Evolutionary conservation across 2,329 filamentous ascomycete species (phyloP), one percentile per base, ranked within the genome.

Genomic region (Zopfia rhizophila): DNA sequence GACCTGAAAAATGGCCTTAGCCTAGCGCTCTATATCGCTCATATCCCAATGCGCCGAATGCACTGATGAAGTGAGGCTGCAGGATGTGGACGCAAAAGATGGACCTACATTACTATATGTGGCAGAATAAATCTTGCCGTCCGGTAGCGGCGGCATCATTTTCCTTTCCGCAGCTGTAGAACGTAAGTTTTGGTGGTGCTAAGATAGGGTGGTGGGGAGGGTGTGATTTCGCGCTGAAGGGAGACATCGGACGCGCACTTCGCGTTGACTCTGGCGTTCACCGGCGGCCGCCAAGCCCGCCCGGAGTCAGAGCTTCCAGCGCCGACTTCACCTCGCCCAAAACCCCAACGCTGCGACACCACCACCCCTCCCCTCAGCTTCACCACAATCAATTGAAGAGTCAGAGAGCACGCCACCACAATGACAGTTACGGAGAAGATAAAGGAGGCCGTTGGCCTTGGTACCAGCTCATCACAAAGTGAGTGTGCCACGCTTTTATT

Each of bases 81-180:
- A 18, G 38, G 23, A 21, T 24, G 38, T 17, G 23, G 16, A 14
- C 22, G 35, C 1, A 21, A 14, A 22, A 12, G 32, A 17, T 8
- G 21, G 13, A 35, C 41, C 53, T 63, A 82, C 81, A 77, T 81
- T 85, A 68, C 83, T 86, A 63, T 87, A 87, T 7, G 83, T 86
- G 45, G 83, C 84, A 66, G 82, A 83, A 68, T 85, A 87, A 47
- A 86, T 81, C 51, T 77, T 78, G 62, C 70, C 65, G 57, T 69
- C 67, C 19, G 65, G 65, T 51, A 65, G 60, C 25, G 66, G 63
- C 10, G 69, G 67, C 70, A 73, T 75, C 52, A 54, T 68, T 27
- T 11, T 12, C 16, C 18, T 32, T n/a, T 19, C 13, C 14, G 49
- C n/a, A n/a, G n/a, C n/a, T n/a, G n/a, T n/a, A n/a, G 21, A n/a